These are phyloP conservation scores for Penicillium herquei DNA, from an alignment of 495 filamentous ascomycete species.

Conservation along the genomic window DNA sequence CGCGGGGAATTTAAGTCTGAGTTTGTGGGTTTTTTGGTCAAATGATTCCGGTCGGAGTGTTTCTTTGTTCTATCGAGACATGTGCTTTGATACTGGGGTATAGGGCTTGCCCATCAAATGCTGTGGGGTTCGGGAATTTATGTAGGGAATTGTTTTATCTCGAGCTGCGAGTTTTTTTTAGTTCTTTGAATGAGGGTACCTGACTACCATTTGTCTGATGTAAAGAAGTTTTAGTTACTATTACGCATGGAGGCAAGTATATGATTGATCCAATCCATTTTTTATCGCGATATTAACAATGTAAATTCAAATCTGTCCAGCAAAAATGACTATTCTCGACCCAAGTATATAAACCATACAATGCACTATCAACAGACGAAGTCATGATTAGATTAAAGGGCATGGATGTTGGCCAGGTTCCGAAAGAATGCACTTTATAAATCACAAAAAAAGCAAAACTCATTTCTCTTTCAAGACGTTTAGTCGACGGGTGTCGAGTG, in stretches of 20 bases:
- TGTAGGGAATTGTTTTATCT: neutral
- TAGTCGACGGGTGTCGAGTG: too few species aligned
- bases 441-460: neutral
- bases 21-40: slow-evolving; percentile 10
- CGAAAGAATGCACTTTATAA: neutral
- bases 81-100: neutral
- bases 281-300: too few species aligned
- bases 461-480: neutral
- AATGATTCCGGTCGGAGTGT: neutral
- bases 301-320: too few species aligned
- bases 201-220: too few species aligned
- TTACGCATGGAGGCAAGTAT: too few species aligned
- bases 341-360: slow-evolving; percentile 1
- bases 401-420: slow-evolving; percentile 1
- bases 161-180: neutral
- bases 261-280: too few species aligned
- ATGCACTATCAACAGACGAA: neutral
- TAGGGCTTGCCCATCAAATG: too few species aligned
- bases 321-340: neutral
- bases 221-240: too few species aligned
- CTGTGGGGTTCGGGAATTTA: neutral
- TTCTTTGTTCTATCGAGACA: neutral
- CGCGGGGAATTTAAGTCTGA: slow-evolving; percentile 27
- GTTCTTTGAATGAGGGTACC: too few species aligned
- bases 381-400: neutral